Conservation (phyloP, 768 basidiomycete genomes). For the Mycena rebaudengoi region DNA sequence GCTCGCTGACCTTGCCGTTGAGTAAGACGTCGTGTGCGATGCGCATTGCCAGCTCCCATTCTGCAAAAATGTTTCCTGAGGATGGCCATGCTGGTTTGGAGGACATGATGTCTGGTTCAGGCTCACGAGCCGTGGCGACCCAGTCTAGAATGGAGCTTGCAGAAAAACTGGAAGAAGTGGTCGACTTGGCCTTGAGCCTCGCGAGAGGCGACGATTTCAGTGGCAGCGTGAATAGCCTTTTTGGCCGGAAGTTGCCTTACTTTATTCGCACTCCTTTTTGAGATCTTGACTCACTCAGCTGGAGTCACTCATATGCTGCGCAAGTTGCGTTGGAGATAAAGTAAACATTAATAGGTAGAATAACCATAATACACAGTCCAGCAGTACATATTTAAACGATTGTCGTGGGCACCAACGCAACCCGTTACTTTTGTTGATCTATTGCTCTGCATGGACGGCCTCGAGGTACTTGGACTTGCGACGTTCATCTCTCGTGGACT, state of each 20-base stretch:
- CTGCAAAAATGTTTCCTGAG: constrained; percentile 11
- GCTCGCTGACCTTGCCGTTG: constrained; percentile 25
- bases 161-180: constrained; percentile 2
- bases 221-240: constrained; percentile 16
- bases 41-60: constrained; percentile 29
- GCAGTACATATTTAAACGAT: too few species aligned
- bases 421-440: too few species aligned
- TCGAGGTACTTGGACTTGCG: constrained; percentile 10
- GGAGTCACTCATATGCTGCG: too few species aligned
- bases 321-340: too few species aligned
- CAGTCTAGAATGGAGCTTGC: constrained; percentile 18
- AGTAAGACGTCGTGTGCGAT: constrained; percentile 23
- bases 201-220: constrained; percentile 18
- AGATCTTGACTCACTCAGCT: too few species aligned
- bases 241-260: not conserved
- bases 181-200: constrained; percentile 24
- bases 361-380: too few species aligned
- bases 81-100: constrained; percentile 25
- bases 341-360: too few species aligned
- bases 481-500: constrained; percentile 14
- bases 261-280: too few species aligned
- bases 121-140: constrained; percentile 10
- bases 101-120: constrained; percentile 11
- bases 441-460: not conserved
- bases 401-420: too few species aligned